These are phyloP conservation scores for Jatropha podagrica DNA, from an alignment of 441 rosid species.

Conservation along the genomic window DNA sequence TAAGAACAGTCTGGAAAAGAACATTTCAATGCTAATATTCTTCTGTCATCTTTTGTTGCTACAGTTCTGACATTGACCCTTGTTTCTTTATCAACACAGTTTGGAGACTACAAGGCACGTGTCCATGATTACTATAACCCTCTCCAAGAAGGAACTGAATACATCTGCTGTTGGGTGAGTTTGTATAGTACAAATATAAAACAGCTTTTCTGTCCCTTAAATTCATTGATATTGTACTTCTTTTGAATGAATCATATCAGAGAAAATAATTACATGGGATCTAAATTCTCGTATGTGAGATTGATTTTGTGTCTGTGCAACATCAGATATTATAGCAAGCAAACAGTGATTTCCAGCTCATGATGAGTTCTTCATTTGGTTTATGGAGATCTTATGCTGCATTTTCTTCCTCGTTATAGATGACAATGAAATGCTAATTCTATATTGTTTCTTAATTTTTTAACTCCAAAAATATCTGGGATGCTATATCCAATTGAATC, in stretches of 20 bases:
- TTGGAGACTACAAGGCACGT: conserved; percentile 96
- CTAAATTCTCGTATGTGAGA: not conserved
- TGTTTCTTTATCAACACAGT: conserved; percentile 30
- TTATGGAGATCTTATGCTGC: not conserved
- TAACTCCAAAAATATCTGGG: not conserved
- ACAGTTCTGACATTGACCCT: not conserved
- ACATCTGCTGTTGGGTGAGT: conserved; percentile 73
- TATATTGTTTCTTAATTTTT: not conserved
- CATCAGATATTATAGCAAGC: not conserved
- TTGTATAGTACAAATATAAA: conserved; percentile 1
- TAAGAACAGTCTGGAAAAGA: conserved; percentile 34
- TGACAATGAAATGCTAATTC: not conserved
- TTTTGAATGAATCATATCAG: not conserved
- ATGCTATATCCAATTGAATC: not conserved
- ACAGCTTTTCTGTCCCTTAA: not conserved
- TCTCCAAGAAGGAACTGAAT: conserved; percentile 72
- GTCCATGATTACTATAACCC: conserved; percentile 78
- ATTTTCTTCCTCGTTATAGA: not conserved
- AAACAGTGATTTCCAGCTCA: not conserved
- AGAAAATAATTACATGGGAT: not conserved
- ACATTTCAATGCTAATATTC: not conserved
- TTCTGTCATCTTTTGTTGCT: conserved; percentile 5
- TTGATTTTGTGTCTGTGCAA: not conserved
- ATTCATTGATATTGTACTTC: not conserved
- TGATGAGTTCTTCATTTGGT: not conserved